These are phyloP conservation scores for Fraxinus excelsior DNA, from an alignment of 257 asterid species.

Conservation along the genomic window DNA sequence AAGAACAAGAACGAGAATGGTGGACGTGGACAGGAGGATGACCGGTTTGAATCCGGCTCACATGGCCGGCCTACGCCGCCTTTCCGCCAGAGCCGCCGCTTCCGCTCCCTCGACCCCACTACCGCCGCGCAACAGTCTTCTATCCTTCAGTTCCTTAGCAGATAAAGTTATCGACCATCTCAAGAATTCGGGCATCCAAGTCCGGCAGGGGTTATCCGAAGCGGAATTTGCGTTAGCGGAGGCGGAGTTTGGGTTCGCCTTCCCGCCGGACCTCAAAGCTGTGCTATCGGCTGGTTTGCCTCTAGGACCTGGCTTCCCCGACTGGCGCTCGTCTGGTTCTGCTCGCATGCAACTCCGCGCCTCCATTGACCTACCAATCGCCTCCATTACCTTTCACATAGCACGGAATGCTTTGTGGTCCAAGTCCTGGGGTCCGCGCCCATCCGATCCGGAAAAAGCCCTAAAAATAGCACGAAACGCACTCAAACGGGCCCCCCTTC, in stretches of 20 bases:
- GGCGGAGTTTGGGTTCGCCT: conserved; percentile 82
- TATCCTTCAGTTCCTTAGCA: conserved; percentile 71
- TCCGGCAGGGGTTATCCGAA: conserved; percentile 72
- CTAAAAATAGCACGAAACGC: conserved; percentile 74
- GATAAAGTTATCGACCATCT: conserved; percentile 75
- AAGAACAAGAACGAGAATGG: conserved; percentile 45
- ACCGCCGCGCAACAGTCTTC: conserved; percentile 80
- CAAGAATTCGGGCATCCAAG: conserved; percentile 55
- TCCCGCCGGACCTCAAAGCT: conserved; percentile 93
- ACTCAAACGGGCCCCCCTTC: conserved; percentile 76
- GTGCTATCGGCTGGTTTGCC: conserved; percentile 86
- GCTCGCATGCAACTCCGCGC: conserved; percentile 78
- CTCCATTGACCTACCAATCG: conserved; percentile 76
- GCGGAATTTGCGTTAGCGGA: conserved; percentile 85
- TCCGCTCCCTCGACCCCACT: conserved; percentile 73
- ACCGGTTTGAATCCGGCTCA: conserved; percentile 83
- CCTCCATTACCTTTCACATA: conserved; percentile 81
- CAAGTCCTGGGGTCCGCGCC: conserved; percentile 87
- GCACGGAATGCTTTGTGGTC: conserved; percentile 84
- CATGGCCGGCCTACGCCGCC: conserved; percentile 88
- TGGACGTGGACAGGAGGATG: conserved; percentile 96
- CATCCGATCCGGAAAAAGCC: conserved; percentile 68
- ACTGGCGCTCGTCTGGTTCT: conserved; percentile 83
- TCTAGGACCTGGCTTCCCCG: conserved; percentile 81
- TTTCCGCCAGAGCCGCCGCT: conserved; percentile 87